These are phyloP conservation scores for Limnomonas spitsbergensis DNA, from an alignment of 139 green algal genomes.

Conservation along the genomic window DNA sequence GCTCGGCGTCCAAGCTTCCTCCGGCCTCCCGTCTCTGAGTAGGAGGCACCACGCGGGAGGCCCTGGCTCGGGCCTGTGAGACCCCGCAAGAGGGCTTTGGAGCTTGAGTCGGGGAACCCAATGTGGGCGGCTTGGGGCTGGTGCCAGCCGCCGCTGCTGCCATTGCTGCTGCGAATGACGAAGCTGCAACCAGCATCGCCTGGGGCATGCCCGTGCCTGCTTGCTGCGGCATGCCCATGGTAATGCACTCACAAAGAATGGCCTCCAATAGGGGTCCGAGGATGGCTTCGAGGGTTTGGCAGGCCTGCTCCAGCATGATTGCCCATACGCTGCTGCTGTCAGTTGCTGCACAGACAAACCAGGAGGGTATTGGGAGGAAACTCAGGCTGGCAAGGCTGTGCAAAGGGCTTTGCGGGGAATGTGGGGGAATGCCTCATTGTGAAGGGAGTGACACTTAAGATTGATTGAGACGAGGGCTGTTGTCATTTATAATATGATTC, in stretches of 20 bases:
- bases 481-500: no score
- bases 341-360: background rate
- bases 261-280: background rate
- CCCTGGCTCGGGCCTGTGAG: no score
- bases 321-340: background rate
- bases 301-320: conserved; percentile 2
- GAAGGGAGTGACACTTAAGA: background rate
- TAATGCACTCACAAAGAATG: background rate
- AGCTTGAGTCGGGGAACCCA: no score
- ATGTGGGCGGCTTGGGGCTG: background rate
- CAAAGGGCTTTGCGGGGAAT: background rate
- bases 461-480: background rate
- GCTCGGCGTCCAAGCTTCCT: background rate
- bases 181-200: background rate
- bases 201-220: background rate
- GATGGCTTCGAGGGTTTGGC: background rate
- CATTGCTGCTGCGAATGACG: background rate
- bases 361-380: no score
- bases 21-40: no score
- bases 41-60: no score
- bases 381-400: background rate
- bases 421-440: background rate
- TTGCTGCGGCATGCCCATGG: background rate
- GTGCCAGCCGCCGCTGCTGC: background rate
- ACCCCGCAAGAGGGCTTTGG: no score